These are phyloP conservation scores for Podila epigama DNA, from an alignment of 192 early-diverging fungal species.

Conservation along the genomic window DNA sequence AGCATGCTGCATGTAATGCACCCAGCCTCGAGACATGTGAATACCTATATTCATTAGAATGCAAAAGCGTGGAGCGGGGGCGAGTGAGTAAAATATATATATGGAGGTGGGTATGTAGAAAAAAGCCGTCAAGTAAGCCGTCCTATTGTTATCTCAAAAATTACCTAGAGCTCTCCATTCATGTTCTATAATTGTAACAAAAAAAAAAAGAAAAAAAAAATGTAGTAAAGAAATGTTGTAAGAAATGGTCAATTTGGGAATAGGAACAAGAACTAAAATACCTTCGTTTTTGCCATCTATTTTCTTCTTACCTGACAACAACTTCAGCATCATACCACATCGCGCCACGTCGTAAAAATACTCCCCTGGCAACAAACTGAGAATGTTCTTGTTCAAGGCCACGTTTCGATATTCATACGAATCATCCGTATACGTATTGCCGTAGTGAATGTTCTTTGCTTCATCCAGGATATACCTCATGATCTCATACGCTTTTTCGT, in stretches of 20 bases:
- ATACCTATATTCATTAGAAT: constrained; percentile 3
- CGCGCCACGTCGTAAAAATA: background rate
- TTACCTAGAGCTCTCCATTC: constrained; percentile 25
- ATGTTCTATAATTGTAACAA: background rate
- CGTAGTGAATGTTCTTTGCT: constrained; percentile 15
- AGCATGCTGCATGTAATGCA: constrained; percentile 20
- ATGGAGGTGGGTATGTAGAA: too few species aligned
- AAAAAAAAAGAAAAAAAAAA: background rate
- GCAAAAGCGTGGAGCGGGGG: background rate
- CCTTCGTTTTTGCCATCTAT: background rate
- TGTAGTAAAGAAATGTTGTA: background rate
- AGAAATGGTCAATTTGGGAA: too few species aligned
- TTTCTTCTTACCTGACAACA: constrained; percentile 21
- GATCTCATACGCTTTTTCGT: too few species aligned
- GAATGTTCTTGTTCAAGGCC: constrained; percentile 18
- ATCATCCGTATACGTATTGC: constrained; percentile 11
- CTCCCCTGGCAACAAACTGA: background rate
- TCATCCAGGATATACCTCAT: background rate
- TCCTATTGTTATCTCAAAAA: too few species aligned
- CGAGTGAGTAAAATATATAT: background rate
- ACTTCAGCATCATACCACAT: background rate
- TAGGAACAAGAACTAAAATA: too few species aligned
- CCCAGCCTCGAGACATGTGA: constrained; percentile 33
- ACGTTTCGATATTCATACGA: constrained; percentile 40
- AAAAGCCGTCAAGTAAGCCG: too few species aligned